phyloP scores from a whole-genome alignment of 768 basidiomycete genomes.

The Boletellus ananas region DNA sequence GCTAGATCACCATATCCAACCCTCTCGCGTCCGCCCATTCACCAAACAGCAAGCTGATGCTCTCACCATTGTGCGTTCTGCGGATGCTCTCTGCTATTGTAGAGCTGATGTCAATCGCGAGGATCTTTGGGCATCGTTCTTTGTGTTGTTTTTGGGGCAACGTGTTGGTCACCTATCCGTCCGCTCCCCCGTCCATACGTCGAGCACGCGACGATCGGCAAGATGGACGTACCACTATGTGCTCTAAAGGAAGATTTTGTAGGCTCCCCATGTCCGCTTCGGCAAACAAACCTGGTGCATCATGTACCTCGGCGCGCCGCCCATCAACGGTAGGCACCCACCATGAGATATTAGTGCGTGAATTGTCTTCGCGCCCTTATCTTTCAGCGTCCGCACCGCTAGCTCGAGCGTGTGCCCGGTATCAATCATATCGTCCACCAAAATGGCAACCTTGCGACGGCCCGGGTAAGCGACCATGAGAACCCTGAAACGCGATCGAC shows the following conservation, averaged over 20 bases:
- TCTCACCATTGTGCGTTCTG: slow-evolving; percentile 91
- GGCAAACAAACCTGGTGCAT: slow-evolving; percentile 64
- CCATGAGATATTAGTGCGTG: slow-evolving; percentile 93
- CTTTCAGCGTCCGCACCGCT: slow-evolving; percentile 80
- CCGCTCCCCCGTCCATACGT: slow-evolving; percentile 2
- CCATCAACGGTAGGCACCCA: slow-evolving; percentile 29
- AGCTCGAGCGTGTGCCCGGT: slow-evolving; percentile 85
- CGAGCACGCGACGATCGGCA: not conserved
- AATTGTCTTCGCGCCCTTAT: slow-evolving; percentile 84
- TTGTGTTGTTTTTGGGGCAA: slow-evolving; percentile 79
- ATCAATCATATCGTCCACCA: slow-evolving; percentile 99
- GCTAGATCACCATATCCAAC: slow-evolving; percentile 27
- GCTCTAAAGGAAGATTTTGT: slow-evolving; percentile 70
- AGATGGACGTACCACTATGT: slow-evolving; percentile 67
- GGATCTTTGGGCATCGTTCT: slow-evolving; percentile 64
- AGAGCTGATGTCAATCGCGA: slow-evolving; percentile 86
- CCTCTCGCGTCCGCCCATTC: slow-evolving; percentile 61
- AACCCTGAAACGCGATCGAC: not conserved
- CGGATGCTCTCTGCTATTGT: slow-evolving; percentile 96
- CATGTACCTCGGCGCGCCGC: not conserved
- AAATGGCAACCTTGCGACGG: slow-evolving; percentile 68
- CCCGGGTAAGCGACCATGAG: not conserved
- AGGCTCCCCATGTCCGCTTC: slow-evolving; percentile 68
- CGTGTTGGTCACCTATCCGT: slow-evolving; percentile 85
- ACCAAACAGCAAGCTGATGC: slow-evolving; percentile 82